Percentiles rank a stretch among this genome's conserved stretches.
phyloP scores from a whole-genome alignment of 345 rosid species.

The Moricandia moricandioides region DNA sequence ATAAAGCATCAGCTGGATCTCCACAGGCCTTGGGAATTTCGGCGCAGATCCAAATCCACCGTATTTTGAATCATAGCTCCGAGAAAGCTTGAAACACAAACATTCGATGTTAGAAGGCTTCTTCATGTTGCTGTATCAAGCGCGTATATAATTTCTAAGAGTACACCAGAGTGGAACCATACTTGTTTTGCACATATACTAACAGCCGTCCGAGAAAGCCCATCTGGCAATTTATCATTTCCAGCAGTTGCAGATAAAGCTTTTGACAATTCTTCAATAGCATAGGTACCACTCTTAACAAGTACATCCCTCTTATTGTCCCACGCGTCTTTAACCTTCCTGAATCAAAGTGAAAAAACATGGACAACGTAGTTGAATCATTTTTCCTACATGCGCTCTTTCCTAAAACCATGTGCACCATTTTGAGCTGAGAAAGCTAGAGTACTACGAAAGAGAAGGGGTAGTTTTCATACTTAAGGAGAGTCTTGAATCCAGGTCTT shows the following conservation, averaged over 20 bases:
- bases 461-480: constrained; percentile 50
- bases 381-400: too few species aligned
- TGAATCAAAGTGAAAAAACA: constrained; percentile 34
- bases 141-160: too few species aligned
- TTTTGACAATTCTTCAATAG: constrained; percentile 83
- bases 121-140: neutral
- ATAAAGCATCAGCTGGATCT: constrained; percentile 86
- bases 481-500: constrained; percentile 89
- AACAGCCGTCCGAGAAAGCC: constrained; percentile 50
- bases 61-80: constrained; percentile 59
- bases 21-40: constrained; percentile 96
- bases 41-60: constrained; percentile 98
- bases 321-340: constrained; percentile 90
- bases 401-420: too few species aligned
- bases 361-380: neutral
- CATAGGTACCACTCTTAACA: constrained; percentile 71
- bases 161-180: constrained; percentile 18
- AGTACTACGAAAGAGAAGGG: neutral
- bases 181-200: constrained; percentile 83
- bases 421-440: constrained; percentile 1
- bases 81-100: constrained; percentile 58
- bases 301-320: constrained; percentile 63
- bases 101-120: constrained; percentile 7
- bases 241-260: constrained; percentile 70
- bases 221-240: constrained; percentile 62